Evolutionary conservation across 2,329 filamentous ascomycete genomes (phyloP), one percentile per base, ranked within the genome.

Genomic region (Rutstroemia sydowiana): DNA sequence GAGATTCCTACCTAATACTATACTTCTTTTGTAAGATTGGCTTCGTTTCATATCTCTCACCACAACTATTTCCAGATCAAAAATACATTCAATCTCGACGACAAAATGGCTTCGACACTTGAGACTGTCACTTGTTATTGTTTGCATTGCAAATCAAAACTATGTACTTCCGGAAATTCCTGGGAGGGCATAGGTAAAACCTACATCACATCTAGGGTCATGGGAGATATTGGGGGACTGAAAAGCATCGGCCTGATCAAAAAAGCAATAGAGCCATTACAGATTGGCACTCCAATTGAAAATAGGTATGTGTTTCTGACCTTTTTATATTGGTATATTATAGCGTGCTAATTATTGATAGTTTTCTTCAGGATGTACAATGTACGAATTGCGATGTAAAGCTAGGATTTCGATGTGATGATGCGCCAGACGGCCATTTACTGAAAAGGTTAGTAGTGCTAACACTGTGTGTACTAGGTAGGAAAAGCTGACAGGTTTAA

Each of bases 151-250:
- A 55, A 59, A 11, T 45, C 51, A 8, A 56, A 62, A 30, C 37
- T 67, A 18, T 64, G 59, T 1, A 53, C 52, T 34, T 66, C 64
- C 40, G 49, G 53, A 26, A 68, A 66, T 43, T 55, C 56, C 1
- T 68, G 65, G 64, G 61, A 59, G 53, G 56, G 54, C 5, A 63
- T 67, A 37, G 65, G 65, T 11, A 66, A 61, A 39, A 61, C 55
- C 8, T 65, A 67, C 49, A 61, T 56, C 37, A 63, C 57, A 31
- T 63, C 65, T 23, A 53, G 61, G 14, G 55, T 62, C 50, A 47
- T 56, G 2, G 55, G 54, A 20, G 39, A 51, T 41, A 45, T 28
- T 11, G 48, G 44, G 40, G 65, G 63, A 13, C 55, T 66, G 23
- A 55, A 60, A 47, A 53, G 50, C 13, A 49, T 52, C n/a, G 63